phyloP scores from a whole-genome alignment of 2,329 filamentous ascomycete species.

The Venturia aucupariae region DNA sequence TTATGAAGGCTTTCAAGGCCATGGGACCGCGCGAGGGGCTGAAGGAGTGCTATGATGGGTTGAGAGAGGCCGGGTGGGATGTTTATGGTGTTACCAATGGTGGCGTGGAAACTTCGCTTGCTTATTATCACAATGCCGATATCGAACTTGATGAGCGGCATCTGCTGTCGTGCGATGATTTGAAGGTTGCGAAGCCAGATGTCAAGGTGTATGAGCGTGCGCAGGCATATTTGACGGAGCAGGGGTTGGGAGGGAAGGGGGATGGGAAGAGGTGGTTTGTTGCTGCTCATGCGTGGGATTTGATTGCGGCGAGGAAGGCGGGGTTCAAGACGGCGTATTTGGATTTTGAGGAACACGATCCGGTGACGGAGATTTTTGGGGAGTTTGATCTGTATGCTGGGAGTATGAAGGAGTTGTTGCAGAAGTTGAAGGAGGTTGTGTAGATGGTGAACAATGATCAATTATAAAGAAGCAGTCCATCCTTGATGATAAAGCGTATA shows the following conservation, averaged over 20 bases:
- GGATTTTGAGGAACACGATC: background rate
- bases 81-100: background rate
- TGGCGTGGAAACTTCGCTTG: background rate
- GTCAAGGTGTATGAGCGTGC: background rate
- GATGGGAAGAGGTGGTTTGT: background rate
- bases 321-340: background rate
- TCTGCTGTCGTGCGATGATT: background rate
- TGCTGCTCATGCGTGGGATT: background rate
- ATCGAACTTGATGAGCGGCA: background rate
- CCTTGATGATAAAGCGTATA: too few relatives aligned
- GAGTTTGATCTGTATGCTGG: background rate
- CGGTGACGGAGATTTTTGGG: background rate
- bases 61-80: background rate
- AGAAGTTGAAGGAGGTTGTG: background rate
- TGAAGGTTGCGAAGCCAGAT: background rate
- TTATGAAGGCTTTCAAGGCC: background rate
- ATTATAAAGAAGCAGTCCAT: too few relatives aligned
- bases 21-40: background rate
- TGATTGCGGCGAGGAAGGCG: background rate
- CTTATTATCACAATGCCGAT: background rate
- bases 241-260: background rate
- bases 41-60: background rate
- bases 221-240: background rate
- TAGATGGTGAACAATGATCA: background rate
- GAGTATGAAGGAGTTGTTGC: background rate